Percentiles rank a stretch among this genome's conserved stretches.
phyloP scores from a whole-genome alignment of 2,329 filamentous ascomycete genomes.

The Tolypocladium nubicola region DNA sequence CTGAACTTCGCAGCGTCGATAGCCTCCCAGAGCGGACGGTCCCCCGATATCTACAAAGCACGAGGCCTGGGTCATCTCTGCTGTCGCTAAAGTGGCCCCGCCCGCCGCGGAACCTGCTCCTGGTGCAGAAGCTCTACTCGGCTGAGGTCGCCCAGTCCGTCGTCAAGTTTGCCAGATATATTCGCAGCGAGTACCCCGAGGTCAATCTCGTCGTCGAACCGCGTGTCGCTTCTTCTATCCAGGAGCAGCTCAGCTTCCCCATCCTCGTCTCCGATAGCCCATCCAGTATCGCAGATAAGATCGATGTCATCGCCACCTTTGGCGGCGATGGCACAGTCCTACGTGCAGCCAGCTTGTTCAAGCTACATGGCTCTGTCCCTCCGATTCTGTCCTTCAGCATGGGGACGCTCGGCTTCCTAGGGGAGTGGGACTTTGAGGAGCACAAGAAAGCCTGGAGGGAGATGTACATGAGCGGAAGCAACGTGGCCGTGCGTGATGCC shows the following conservation, averaged over 20 bases:
- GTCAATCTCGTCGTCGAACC: conserved; percentile 78
- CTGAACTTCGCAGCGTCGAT: conserved; percentile 18
- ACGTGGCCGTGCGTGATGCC: conserved; percentile 35
- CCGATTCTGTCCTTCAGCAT: conserved; percentile 93
- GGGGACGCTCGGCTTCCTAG: conserved; percentile 89
- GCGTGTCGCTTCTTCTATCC: conserved; percentile 60
- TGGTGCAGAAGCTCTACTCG: conserved; percentile 49
- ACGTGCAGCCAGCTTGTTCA: conserved; percentile 46
- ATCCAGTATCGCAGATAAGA: conserved; percentile 58
- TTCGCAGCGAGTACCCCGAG: conserved; percentile 68
- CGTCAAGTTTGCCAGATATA: conserved; percentile 54
- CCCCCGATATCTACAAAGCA: conserved; percentile 24
- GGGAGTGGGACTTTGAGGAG: conserved; percentile 92
- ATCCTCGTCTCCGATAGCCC: conserved; percentile 50
- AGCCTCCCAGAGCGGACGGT: conserved; percentile 22
- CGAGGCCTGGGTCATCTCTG: conserved; percentile 40
- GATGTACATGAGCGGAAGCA: conserved; percentile 70
- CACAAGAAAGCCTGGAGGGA: conserved; percentile 88
- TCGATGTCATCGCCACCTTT: conserved; percentile 81
- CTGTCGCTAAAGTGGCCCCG: conserved; percentile 44
- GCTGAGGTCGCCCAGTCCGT: conserved; percentile 41
- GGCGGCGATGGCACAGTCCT: conserved; percentile 59
- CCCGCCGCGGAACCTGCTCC: conserved; percentile 44
- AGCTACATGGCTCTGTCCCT: conserved; percentile 69
- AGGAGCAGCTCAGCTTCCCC: conserved; percentile 60